phyloP scores from a whole-genome alignment of 495 filamentous ascomycete genomes.

The Rostrohypoxylon terebratum region DNA sequence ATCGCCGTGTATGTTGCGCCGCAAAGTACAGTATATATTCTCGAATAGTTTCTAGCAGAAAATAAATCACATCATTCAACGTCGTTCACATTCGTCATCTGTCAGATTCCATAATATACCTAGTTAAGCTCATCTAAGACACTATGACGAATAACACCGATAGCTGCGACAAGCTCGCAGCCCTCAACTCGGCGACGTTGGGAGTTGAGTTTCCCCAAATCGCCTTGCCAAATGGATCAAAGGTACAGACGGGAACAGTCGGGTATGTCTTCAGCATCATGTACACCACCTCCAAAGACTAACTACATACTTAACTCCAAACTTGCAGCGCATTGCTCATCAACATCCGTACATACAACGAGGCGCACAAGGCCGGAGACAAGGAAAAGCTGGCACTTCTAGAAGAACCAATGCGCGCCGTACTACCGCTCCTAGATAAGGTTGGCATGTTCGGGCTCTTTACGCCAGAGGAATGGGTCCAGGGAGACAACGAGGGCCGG shows the following conservation, averaged over 20 bases:
- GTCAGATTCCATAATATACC: background rate
- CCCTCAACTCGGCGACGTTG: slow-evolving; percentile 39
- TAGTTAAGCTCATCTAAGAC: background rate
- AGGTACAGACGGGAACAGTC: slow-evolving; percentile 47
- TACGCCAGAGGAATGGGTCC: slow-evolving; percentile 44
- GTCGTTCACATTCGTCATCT: background rate
- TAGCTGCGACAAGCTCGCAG: slow-evolving; percentile 26
- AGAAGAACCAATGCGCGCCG: slow-evolving; percentile 32
- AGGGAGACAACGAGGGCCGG: slow-evolving; percentile 39
- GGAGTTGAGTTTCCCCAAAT: slow-evolving; percentile 43
- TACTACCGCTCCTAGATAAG: slow-evolving; percentile 39
- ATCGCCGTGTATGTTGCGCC: no score
- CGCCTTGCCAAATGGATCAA: slow-evolving; percentile 43
- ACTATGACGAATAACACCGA: slow-evolving; percentile 21
- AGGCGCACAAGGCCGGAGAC: slow-evolving; percentile 34
- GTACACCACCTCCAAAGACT: background rate
- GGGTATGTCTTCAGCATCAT: slow-evolving; percentile 20
- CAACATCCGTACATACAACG: slow-evolving; percentile 47
- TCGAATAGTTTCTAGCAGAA: background rate
- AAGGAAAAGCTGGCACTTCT: slow-evolving; percentile 27
- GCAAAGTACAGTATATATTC: background rate
- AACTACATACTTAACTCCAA: slow-evolving; percentile 1
- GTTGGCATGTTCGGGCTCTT: slow-evolving; percentile 48
- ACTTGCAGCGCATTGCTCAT: slow-evolving; percentile 37
- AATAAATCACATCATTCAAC: background rate